These are phyloP conservation scores for Zanthoxylum bungeanum DNA, from an alignment of 345 rosid genomes.

Conservation along the genomic window DNA sequence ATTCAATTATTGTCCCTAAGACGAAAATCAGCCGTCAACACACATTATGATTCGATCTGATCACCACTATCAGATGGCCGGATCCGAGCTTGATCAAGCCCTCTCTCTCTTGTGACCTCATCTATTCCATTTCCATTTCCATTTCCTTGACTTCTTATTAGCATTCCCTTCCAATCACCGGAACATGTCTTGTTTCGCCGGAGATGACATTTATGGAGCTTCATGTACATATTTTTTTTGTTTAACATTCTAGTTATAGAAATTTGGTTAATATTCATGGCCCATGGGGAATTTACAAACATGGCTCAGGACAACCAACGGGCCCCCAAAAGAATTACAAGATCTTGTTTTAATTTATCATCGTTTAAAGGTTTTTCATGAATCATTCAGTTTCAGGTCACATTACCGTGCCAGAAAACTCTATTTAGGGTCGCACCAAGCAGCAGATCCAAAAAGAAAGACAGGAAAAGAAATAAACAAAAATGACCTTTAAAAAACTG, in stretches of 20 bases:
- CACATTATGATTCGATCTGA: background rate
- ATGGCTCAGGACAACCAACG: background rate
- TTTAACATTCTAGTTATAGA: background rate
- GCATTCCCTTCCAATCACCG: background rate
- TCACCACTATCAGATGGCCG: background rate
- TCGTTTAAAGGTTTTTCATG: background rate
- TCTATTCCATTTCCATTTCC: background rate
- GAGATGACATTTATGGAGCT: background rate
- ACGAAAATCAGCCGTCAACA: no score
- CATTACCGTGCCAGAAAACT: background rate
- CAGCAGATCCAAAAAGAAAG: background rate
- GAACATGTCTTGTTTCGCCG: background rate
- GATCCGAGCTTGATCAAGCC: background rate
- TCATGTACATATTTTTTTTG: background rate
- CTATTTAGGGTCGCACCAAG: background rate
- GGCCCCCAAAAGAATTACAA: background rate
- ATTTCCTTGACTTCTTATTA: background rate
- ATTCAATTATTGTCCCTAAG: no score
- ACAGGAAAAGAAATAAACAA: background rate
- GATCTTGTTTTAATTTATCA: background rate
- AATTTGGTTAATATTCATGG: background rate
- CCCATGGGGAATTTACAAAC: background rate
- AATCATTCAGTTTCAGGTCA: background rate
- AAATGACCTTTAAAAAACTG: constrained; percentile 16
- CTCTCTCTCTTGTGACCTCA: background rate